Conservation (phyloP, 1,139 yeast species). For the Yamadazyma conglobata region DNA sequence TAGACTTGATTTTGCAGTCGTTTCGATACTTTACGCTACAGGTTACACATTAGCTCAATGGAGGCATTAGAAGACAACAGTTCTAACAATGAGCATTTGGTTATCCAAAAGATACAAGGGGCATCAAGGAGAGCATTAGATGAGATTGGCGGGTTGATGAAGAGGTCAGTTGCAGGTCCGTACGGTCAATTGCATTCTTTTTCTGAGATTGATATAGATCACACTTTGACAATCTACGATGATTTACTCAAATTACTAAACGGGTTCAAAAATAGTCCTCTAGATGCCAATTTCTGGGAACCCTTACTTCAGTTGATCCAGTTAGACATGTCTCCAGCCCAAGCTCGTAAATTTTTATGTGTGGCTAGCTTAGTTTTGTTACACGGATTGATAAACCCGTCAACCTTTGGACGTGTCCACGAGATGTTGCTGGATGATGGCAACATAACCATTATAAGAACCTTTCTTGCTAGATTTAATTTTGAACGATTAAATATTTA, state of each 20-base stretch:
- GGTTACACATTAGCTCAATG: too few relatives aligned
- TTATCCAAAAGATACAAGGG: constrained; percentile 3
- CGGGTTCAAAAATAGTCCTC: constrained; percentile 41
- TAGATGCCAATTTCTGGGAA: constrained; percentile 15
- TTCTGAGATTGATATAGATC: constrained; percentile 3
- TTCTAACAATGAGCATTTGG: constrained; percentile 1
- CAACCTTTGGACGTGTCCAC: constrained; percentile 5
- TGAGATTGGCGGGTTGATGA: too few relatives aligned
- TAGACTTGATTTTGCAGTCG: too few relatives aligned
- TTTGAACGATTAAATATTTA: too few relatives aligned
- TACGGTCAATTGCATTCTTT: constrained; percentile 1
- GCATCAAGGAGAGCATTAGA: constrained; percentile 6
- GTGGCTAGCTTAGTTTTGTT: constrained; percentile 4
- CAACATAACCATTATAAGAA: too few relatives aligned
- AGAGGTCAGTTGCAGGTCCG: too few relatives aligned
- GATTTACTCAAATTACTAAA: constrained; percentile 8
- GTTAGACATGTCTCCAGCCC: neutral
- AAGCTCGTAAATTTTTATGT: constrained; percentile 4
- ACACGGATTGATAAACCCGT: constrained; percentile 6
- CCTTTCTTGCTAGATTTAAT: too few relatives aligned
- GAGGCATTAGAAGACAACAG: constrained; percentile 6
- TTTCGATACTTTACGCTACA: too few relatives aligned
- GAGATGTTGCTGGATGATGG: constrained; percentile 2
- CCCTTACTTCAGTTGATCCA: constrained; percentile 4
- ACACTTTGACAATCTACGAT: constrained; percentile 2